These are phyloP conservation scores for Aspergillus sp. DNA, from an alignment of 2,329 filamentous ascomycete species.

Conservation along the genomic window DNA sequence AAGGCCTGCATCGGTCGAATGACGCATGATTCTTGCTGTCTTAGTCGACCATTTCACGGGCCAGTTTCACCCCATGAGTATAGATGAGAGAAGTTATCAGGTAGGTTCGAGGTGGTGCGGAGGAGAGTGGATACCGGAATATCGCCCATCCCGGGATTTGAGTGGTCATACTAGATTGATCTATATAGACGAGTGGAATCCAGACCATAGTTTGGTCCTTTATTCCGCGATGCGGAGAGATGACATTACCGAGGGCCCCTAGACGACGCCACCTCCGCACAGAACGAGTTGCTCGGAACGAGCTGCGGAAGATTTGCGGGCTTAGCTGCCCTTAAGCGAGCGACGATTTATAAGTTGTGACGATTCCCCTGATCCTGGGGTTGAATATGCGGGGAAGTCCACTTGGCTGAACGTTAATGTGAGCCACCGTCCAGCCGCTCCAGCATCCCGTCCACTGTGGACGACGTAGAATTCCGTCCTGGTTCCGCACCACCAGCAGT, in stretches of 20 bases:
- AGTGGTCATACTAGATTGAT: background rate
- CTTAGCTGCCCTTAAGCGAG: background rate
- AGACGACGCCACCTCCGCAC: background rate
- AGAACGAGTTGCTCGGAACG: background rate
- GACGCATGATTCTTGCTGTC: background rate
- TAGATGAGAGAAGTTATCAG: background rate
- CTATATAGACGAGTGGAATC: background rate
- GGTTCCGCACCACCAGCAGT: background rate
- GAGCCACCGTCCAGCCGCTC: background rate
- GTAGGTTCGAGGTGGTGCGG: background rate
- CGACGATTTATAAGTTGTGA: background rate
- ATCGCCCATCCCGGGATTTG: background rate
- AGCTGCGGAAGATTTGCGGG: background rate
- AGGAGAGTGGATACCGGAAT: background rate
- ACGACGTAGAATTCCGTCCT: background rate
- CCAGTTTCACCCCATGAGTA: background rate
- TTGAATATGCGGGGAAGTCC: background rate
- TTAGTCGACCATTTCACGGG: background rate
- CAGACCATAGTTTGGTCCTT: background rate
- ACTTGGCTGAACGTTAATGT: background rate
- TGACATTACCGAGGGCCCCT: background rate
- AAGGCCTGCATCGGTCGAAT: conserved; percentile 20
- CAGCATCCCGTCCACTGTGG: background rate
- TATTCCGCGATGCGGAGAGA: background rate
- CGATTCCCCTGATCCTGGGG: background rate